Evolutionary conservation across 345 rosid species (phyloP), one percentile per base, ranked within the genome.

Genomic region (Populus tremula): DNA sequence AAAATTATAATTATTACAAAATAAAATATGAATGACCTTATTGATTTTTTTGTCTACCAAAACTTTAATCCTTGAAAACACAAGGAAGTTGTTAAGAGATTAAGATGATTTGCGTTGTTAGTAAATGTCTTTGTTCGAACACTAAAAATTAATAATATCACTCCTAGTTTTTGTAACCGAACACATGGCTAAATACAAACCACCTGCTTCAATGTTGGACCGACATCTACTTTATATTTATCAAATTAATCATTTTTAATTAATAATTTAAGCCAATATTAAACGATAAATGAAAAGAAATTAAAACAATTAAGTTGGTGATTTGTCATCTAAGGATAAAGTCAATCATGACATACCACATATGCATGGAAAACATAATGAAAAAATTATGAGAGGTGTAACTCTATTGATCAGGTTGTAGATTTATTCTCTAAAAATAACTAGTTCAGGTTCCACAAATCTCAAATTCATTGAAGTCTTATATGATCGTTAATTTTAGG

Each of bases 111-210:
- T 53, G 59, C n/a, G 2, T 18, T 2, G n/a, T 18, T 1, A 20
- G 20, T 53, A 53, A 21, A 53, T 17, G n/a, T 53, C 59, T 53
- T 53, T 6, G 59, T 53, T 3, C 20, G 2, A 16, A 49, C 53
- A 49, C 20, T 3, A 49, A 3, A 49, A 16, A 49, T 25, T 25
- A 25, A 27, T 13, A 13, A 49, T 16, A 16, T 7, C 5, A 3
- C 59, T 53, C 59, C 59, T 53, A 0, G 23, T 18, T 6, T 53
- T 2, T 53, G 10, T 2, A 65, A 49, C 67, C 76, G 5, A 17
- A 53, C 73, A 66, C 77, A 6, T 70, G 75, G 72, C 35, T 6
- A n/a, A 33, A 25, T 67, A 43, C 1, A 23, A 73, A 36, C 81
- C 81, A 56, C 5, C 16, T 1, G 72, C 61, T 21, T 54, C 63